A percentile compares a stretch with the other conserved stretches of the same genome.
phyloP scores from a whole-genome alignment of 495 filamentous ascomycete genomes.

The Glutinoglossum americanum region DNA sequence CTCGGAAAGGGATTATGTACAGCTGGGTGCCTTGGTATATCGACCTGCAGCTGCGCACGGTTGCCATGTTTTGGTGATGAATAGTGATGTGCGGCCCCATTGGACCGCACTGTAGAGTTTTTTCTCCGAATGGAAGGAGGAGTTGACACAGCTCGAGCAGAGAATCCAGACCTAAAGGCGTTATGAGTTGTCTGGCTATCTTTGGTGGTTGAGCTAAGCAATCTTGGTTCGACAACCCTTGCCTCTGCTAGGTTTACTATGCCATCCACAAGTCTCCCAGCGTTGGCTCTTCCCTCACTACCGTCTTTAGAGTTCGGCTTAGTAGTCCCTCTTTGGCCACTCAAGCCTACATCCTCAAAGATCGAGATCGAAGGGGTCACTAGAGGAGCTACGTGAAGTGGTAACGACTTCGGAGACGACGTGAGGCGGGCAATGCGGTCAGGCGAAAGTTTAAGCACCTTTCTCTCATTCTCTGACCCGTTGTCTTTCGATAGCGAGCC shows the following conservation, averaged over 20 bases:
- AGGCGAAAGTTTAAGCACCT: conserved; percentile 30
- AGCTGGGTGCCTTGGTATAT: conserved; percentile 14
- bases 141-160: conserved; percentile 15
- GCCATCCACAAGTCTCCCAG: not conserved
- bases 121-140: conserved; percentile 18
- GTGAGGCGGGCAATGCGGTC: conserved; percentile 33
- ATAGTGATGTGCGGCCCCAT: not conserved
- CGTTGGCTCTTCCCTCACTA: not conserved
- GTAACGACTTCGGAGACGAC: conserved; percentile 28
- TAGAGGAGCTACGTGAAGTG: conserved; percentile 17
- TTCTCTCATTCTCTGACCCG: conserved; percentile 12
- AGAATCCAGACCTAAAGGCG: not conserved
- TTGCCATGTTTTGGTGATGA: conserved; percentile 7
- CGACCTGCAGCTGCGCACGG: conserved; percentile 18
- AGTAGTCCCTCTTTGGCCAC: not conserved
- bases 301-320: not conserved
- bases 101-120: conserved; percentile 12
- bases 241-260: not conserved
- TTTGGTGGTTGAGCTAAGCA: not conserved
- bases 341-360: not conserved
- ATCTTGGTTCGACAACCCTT: not conserved
- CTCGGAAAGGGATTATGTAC: conserved; percentile 8
- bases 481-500: not conserved
- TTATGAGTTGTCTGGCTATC: not conserved
- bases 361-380: not conserved